Evolutionary conservation across 2,329 filamentous ascomycete genomes (phyloP), one percentile per base, ranked within the genome.

Genomic region (Fusarium equiseti): DNA sequence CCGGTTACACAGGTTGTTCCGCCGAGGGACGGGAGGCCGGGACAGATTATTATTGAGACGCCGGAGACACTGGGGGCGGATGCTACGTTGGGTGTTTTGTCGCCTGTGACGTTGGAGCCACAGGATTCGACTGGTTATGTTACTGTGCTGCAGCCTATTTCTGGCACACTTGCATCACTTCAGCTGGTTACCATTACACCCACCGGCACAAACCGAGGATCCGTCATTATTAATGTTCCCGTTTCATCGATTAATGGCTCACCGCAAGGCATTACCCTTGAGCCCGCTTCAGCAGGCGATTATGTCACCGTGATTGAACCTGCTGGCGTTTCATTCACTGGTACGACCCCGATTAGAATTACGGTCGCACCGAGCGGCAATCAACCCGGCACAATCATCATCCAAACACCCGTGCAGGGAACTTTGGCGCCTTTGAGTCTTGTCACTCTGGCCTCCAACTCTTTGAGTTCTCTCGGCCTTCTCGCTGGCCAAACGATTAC

Each of bases 41-140:
- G 73, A 0, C 59, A 62, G 6, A 56, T 75, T 26, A 70, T 74
- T 5, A 70, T 75, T n/a, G 72, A 75, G 18, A 73, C 73, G 0
- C 73, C 73, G 1, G 61, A 75, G 29, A 72, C 73, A 0, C 55
- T 45, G 3, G 31, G 31, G 12, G 46, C 49, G 13, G 54, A 56
- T 20, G 31, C 40, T 1, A 46, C 43, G 0, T 32, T 35, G 3
- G 59, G 57, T 18, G 50, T 52, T 2, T 27, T 60, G 27, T 48
- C 52, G 22, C 61, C 70, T 12, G 43, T 74, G 7, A 63, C 61
- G 12, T 22, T 75, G 8, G 60, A 68, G 5, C 69, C 73, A 1
- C 38, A 64, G 1, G 59, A 57, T 15, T 20, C 46, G 5, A 53
- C 42, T 8, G 68, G 48, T 3, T 75, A 71, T 12, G 61, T 73